Evolutionary conservation across 805 yeast genomes (phyloP), one percentile per base, ranked within the genome.

Genomic region (Yarrowia alimentaria): DNA sequence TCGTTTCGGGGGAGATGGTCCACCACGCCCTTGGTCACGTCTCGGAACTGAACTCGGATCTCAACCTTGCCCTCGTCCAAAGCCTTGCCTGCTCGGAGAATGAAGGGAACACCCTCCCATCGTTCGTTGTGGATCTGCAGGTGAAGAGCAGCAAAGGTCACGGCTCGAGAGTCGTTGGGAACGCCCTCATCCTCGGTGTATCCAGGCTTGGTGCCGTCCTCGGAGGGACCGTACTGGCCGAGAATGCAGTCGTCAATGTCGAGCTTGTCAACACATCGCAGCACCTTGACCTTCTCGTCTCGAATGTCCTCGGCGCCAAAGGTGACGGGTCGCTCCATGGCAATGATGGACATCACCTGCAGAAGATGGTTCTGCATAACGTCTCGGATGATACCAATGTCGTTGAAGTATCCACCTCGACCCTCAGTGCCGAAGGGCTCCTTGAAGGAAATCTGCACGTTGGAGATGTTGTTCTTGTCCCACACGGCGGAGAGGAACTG

Each of bases 341-440:
- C 86, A 55, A 91, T 72, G 52, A 93, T 68, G 5, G 98, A 90
- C 64, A 93, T 72, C 17, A 91, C 94, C 73, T 93, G 99, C 63
- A 91, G 75, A 61, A 93, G 70, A 71, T 93, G 99, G 76, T 93
- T 93, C 74, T 93, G 99, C 88, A 93, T 91, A 40, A 93, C 98
- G 65, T 93, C 99, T 68, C 99, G 81, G 59, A 93, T 85, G 64
- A 93, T 93, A 54, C 99, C 99, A 62, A 90, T 88, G 52, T 76
- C 74, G 69, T 93, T 98, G 64, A 93, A 93, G 73, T 93, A 93
- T 29, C 99, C 99, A 60, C 99, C 99, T 66, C 99, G 81, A 53
- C 99, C 99, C 71, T 93, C 96, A 31, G 99, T 93, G 52, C 99
- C 99, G 61, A 93, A 93, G n/a, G 93, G 87, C 72, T 93, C 99